A percentile compares a stretch with the other conserved stretches of the same genome.
Conservation (phyloP, 306 rosid species). For the Sophora flavescens region DNA sequence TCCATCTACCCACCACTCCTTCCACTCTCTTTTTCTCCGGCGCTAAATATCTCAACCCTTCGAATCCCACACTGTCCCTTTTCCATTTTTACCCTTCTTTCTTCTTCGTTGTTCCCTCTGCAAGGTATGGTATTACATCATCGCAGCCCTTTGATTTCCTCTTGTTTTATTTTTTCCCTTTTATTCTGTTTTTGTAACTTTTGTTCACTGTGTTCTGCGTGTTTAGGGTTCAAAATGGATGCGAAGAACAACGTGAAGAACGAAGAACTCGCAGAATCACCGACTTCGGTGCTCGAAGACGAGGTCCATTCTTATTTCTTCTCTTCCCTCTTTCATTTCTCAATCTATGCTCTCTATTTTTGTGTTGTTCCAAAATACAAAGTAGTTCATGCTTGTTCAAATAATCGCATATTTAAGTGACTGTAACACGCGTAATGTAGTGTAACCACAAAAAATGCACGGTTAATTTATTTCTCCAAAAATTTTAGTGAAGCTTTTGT, state of each 20-base stretch:
- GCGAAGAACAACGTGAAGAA: conserved; percentile 46
- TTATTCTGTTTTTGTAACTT: background rate
- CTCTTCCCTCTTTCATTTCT: background rate
- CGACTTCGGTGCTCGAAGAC: conserved; percentile 83
- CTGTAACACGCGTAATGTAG: background rate
- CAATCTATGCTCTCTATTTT: background rate
- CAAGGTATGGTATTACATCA: background rate
- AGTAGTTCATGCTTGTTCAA: background rate
- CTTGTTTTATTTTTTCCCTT: background rate
- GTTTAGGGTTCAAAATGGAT: conserved; percentile 69
- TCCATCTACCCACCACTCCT: conserved; percentile 11
- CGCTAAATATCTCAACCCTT: conserved; percentile 3
- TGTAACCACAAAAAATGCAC: background rate
- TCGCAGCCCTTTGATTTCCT: background rate
- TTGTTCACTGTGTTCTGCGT: background rate
- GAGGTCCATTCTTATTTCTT: conserved; percentile 57
- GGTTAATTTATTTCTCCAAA: background rate
- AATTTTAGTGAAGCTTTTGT: background rate
- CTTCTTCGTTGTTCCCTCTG: background rate
- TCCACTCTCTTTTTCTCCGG: conserved; percentile 40
- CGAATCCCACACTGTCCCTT: background rate
- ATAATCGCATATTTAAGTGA: background rate
- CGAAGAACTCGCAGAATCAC: conserved; percentile 70
- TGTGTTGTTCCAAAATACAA: background rate
- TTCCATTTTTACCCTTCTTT: background rate